Evolutionary conservation across 192 early-diverging fungal genomes (phyloP).

Genomic region (Backusella liffmaniae): DNA sequence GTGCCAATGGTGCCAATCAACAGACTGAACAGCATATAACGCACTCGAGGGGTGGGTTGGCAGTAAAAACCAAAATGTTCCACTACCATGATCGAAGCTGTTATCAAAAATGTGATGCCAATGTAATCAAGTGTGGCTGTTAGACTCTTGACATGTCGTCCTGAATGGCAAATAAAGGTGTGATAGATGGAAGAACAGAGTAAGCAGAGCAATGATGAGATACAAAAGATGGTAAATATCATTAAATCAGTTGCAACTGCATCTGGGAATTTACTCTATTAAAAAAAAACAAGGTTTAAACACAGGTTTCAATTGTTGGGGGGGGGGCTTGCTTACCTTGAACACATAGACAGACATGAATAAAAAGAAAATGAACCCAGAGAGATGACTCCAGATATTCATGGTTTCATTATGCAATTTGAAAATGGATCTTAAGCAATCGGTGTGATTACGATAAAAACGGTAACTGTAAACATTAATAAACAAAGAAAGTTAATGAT

Average conservation of each 20-base stretch:
- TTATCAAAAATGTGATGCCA: constrained; percentile 58
- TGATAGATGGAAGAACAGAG: constrained; percentile 56
- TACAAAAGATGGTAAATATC: constrained; percentile 49
- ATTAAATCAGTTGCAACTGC: constrained; percentile 35
- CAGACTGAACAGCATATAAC: constrained; percentile 47
- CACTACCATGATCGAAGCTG: constrained; percentile 51
- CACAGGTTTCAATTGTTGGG: constrained; percentile 1
- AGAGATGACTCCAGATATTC: constrained; percentile 26
- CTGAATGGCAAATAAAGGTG: constrained; percentile 56
- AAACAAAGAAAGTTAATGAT: constrained; percentile 4
- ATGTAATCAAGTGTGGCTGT: constrained; percentile 58
- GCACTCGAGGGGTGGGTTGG: constrained; percentile 26
- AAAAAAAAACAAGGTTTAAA: background rate
- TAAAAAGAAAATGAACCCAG: constrained; percentile 14
- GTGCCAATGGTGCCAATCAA: constrained; percentile 45
- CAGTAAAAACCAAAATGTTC: constrained; percentile 59
- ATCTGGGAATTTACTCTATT: constrained; percentile 23
- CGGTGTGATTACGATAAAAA: constrained; percentile 43
- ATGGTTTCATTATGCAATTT: constrained; percentile 46
- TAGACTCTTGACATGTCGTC: constrained; percentile 45
- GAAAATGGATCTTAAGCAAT: constrained; percentile 57
- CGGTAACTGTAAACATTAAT: constrained; percentile 35
- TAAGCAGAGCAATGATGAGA: constrained; percentile 50
- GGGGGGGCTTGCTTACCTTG: constrained; percentile 9
- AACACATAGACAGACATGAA: constrained; percentile 12